Evolutionary conservation across 305 asterid species (phyloP).

Genomic region (Striga hermonthica): DNA sequence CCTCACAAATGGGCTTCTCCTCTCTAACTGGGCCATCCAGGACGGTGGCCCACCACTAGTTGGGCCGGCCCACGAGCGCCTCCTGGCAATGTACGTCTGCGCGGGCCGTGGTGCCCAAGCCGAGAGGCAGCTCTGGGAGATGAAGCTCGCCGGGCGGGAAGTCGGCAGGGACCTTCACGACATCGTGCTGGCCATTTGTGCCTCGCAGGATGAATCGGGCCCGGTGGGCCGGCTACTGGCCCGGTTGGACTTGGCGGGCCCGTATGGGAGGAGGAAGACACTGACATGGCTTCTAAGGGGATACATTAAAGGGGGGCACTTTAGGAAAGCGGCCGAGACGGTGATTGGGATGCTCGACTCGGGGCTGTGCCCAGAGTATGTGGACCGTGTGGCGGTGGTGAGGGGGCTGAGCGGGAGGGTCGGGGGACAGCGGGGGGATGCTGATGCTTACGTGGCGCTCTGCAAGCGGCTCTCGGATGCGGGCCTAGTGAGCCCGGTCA

Average conservation of each 20-base stretch:
- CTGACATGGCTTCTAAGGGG: constrained; percentile 88
- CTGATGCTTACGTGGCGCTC: constrained; percentile 58
- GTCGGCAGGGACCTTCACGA: constrained; percentile 73
- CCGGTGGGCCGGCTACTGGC: constrained; percentile 65
- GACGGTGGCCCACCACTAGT: constrained; percentile 61
- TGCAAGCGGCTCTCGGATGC: constrained; percentile 76
- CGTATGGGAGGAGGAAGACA: constrained; percentile 58
- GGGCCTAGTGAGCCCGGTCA: constrained; percentile 61
- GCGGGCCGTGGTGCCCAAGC: constrained; percentile 84
- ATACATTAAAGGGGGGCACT: constrained; percentile 88
- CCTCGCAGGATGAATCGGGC: constrained; percentile 61
- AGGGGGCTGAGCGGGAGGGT: constrained; percentile 71
- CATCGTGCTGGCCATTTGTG: constrained; percentile 88
- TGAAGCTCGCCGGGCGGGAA: constrained; percentile 71
- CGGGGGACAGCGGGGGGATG: constrained; percentile 53
- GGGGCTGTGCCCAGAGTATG: constrained; percentile 66
- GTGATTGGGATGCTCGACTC: constrained; percentile 67
- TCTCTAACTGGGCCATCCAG: constrained; percentile 61
- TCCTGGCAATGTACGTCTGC: constrained; percentile 83
- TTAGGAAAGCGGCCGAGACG: constrained; percentile 71
- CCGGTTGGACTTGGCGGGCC: constrained; percentile 52
- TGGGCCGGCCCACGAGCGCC: constrained; percentile 75
- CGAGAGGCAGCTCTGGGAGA: constrained; percentile 78
- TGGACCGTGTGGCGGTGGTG: constrained; percentile 76
- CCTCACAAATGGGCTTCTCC: constrained; percentile 49